Conservation (phyloP, 768 basidiomycete genomes). For the Russula olivacea region DNA sequence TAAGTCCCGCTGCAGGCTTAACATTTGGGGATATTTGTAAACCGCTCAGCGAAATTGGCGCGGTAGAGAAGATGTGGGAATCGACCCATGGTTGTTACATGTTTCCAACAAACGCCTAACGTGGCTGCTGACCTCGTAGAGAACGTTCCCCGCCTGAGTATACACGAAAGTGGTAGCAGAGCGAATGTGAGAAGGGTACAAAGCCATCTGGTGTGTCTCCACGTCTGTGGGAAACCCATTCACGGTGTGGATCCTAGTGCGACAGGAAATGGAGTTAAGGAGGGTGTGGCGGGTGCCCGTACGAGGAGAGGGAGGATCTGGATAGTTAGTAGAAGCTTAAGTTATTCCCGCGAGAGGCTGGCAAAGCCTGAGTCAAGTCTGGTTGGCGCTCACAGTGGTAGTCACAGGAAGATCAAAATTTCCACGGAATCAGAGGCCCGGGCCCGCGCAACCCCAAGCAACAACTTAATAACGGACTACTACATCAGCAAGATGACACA, state of each 20-base stretch:
- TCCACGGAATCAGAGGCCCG: no score
- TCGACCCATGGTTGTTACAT: neutral
- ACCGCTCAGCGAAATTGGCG: neutral
- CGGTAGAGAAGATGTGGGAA: neutral
- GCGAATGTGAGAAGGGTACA: no score
- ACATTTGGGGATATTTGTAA: neutral
- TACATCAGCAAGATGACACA: no score
- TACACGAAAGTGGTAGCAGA: neutral
- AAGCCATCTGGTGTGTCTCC: neutral
- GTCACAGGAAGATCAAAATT: no score
- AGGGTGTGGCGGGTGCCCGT: neutral
- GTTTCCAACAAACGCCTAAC: conserved; percentile 6
- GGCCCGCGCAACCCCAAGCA: no score
- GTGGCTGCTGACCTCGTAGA: conserved; percentile 5
- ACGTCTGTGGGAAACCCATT: neutral
- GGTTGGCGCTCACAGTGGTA: no score
- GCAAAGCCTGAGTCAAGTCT: no score
- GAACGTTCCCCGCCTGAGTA: neutral
- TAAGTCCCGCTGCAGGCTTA: no score
- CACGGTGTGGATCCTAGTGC: neutral
- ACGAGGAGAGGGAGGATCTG: neutral
- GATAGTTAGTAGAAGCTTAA: no score
- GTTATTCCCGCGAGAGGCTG: no score
- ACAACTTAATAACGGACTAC: no score
- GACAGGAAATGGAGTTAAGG: neutral